Evolutionary conservation across 177 flowering plant species (phyloP), one percentile per base, ranked within the genome.

Genomic region (Telopea speciosissima): DNA sequence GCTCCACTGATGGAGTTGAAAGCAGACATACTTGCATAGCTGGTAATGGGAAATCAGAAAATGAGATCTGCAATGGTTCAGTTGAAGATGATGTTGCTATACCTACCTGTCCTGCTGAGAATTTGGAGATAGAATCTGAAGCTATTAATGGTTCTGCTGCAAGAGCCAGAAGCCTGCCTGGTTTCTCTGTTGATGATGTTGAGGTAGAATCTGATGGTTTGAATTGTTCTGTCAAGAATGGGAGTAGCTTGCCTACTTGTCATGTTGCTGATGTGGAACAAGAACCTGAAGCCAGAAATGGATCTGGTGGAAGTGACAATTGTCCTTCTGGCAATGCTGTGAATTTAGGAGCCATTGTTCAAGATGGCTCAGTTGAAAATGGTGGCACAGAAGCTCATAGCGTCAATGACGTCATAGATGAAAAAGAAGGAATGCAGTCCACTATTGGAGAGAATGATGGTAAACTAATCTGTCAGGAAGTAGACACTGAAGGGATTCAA

Each of bases 201-300:
- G 68, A 52, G 23, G 21, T 17, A 31, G 66, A 73, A 72, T 13
- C 56, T 24, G 61, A 36, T 40, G n/a, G 0, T 45, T 21, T 22
- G 4, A 28, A 24, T 70, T 68, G 31, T 56, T 66, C 54, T 11
- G 23, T 56, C 65, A 71, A 58, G 45, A 56, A 31, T 23, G 70
- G 33, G n/a, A 59, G 16, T 66, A 62, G 36, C 24, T 62, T 40
- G 63, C 58, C 62, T 70, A 31, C 69, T 11, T 40, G 17, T 60
- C 16, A 62, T 21, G 71, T 21, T 74, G 75, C 63, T 65, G 79
- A 76, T 28, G 36, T 45, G 70, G 73, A 80, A 68, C 56, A 71
- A 71, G 82, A 79, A 65, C 61, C 75, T 79, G 82, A 69, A 65
- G 78, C 36, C 74, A 73, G 67, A 68, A 58, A 71, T 24, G 23